Evolutionary conservation across 495 filamentous ascomycete genomes (phyloP), one percentile per base, ranked within the genome.

Genomic region (Massariosphaeria phaeospora): DNA sequence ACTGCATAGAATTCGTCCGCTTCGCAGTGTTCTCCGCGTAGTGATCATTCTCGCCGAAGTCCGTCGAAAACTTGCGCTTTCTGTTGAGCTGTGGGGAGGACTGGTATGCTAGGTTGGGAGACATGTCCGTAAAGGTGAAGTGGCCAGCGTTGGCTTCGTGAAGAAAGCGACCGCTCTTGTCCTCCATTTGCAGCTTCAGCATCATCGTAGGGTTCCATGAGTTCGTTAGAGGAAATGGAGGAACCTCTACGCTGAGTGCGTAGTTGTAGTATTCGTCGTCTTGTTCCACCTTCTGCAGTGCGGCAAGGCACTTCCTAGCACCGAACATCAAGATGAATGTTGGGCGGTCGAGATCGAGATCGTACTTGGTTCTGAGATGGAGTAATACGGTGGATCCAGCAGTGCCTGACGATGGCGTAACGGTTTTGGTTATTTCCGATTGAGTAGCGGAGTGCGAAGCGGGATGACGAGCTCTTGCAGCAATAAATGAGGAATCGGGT

Each of bases 241-340:
- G 93, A 15, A 82, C 86, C 33, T 88, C 80, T 3, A 80, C 81
- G 17, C 82, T 77, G 25, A 95, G 68, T n/a, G 75, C 74, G 66
- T 94, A 96, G 49, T 82, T 77, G 67, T 81, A 85, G 17, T 74
- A 75, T 49, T 71, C 75, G 33, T 74, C 77, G 46, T 81, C 77
- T 54, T 76, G 76, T 4, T 79, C 75, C 10, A 84, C 68, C 63
- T 83, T 84, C 21, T 76, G 72, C 8, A 88, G 71, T 15, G 80
- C 73, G 26, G 84, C 83, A 33, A 76, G 72, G 68, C 81, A 84
- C 68, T 80, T 77, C 60, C 83, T 79, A 5, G 79, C 76, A 8
- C 88, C 91, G 66, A 96, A 95, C 27, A 83, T 79, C 21, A 96
- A 69, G 57, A 74, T 82, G 56, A 87, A 79, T 33, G 72, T 74